A percentile compares a stretch with the other conserved stretches of the same genome.
Evolutionary conservation across 805 yeast genomes (phyloP).

Genomic region (Jamesozyma piceae): DNA sequence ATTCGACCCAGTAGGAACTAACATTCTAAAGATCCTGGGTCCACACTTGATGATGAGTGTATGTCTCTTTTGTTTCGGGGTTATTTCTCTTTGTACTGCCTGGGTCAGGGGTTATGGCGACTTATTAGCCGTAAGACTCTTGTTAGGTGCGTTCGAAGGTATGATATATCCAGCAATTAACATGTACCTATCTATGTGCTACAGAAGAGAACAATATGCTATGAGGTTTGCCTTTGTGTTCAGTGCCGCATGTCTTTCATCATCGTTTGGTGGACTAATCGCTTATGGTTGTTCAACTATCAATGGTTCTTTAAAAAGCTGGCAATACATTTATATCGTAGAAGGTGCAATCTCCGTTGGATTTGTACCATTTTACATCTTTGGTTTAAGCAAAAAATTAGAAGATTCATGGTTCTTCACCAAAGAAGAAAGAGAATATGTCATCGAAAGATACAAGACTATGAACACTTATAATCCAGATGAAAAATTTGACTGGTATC

Average conservation of each 20-base stretch:
- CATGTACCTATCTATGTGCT: conserved; percentile 39
- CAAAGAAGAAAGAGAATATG: conserved; percentile 33
- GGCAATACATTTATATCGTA: conserved; percentile 44
- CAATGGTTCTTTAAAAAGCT: conserved; percentile 36
- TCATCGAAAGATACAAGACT: conserved; percentile 29
- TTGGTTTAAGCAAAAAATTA: conserved; percentile 35
- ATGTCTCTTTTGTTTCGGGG: conserved; percentile 32
- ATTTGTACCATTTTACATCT: conserved; percentile 30
- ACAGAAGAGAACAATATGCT: conserved; percentile 41
- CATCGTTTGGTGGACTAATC: conserved; percentile 50
- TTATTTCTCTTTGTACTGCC: conserved; percentile 34
- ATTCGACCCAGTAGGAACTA: conserved; percentile 33
- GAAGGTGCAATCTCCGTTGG: conserved; percentile 40
- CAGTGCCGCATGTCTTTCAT: conserved; percentile 44
- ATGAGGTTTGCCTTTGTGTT: conserved; percentile 41
- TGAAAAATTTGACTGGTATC: conserved; percentile 31
- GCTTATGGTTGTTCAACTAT: conserved; percentile 38
- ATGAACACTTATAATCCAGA: conserved; percentile 32
- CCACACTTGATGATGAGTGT: conserved; percentile 30
- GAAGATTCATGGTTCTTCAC: conserved; percentile 34
- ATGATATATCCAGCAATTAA: conserved; percentile 43
- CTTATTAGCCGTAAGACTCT: conserved; percentile 38
- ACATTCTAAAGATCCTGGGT: conserved; percentile 31
- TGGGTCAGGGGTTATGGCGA: conserved; percentile 36
- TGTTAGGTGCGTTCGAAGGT: conserved; percentile 45